Evolutionary conservation across 73 alveolate species (phyloP), one percentile per base, ranked within the genome.

Genomic region (Tetrahymena malaccensis): DNA sequence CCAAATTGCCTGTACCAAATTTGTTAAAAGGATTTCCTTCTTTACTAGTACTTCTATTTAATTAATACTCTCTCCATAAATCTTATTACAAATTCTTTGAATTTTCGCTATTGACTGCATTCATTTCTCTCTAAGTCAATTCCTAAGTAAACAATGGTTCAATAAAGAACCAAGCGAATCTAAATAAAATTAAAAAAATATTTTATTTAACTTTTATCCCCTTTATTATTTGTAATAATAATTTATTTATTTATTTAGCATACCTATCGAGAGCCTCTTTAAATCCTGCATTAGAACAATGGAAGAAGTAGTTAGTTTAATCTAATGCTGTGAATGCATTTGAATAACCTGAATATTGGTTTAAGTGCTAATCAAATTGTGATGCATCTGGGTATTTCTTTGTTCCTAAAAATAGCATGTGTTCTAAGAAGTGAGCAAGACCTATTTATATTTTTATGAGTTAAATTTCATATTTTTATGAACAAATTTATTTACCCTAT

Each of bases 361-460:
- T 89, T 31, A 99, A 97, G 94, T 96, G 98, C 94, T 97, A 94
- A 43, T 98, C 96, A 93, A 97, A 98, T 50, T 94, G 98, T 93
- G 97, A 96, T 55, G 98, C 98, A 17, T 94, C 94, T 38, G 99
- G 99, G 96, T 98, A 98, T 95, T 98, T 99, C 94, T 98, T 95
- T 40, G 99, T 96, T 25, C 99, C 99, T 98, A 98, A 96, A 95
- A 98, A 98, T 43, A 98, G 97, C 99, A 99, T 98, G 95, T 98
- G 99, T 94, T 99, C 99, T 44, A 97, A 96, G 96, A 98, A 98
- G 94, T 99, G 99, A 21, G 99, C 99, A n/a, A 98, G 89, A 27
- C 99, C 99, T 70, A 70, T 27, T 50, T 19, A 1, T 35, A 50
- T 19, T 19, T 50, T 2, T 5, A 19, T 15, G 7, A 2, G 10